These are phyloP conservation scores for Myrmaecium sp. DNA, from an alignment of 2,329 filamentous ascomycete genomes.

Conservation along the genomic window DNA sequence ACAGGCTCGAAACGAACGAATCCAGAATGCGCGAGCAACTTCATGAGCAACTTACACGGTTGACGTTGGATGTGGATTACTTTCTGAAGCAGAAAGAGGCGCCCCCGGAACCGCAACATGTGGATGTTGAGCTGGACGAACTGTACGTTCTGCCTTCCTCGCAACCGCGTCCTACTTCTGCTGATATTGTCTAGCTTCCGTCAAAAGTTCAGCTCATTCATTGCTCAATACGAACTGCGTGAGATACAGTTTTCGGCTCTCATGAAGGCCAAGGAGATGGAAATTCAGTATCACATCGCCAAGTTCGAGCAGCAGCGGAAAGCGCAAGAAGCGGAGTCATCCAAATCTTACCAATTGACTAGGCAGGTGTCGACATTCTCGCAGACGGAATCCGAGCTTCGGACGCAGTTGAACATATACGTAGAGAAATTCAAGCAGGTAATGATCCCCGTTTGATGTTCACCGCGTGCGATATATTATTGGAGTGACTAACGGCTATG, in stretches of 20 bases:
- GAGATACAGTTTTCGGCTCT: conserved; percentile 88
- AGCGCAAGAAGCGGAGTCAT: conserved; percentile 63
- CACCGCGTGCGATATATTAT: conserved; percentile 7
- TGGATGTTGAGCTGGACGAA: conserved; percentile 80
- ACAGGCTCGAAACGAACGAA: conserved; percentile 73
- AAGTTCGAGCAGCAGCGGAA: conserved; percentile 84
- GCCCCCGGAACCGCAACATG: conserved; percentile 48
- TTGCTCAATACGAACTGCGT: conserved; percentile 91
- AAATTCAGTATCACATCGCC: conserved; percentile 81
- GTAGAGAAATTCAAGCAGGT: conserved; percentile 99
- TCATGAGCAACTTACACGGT: conserved; percentile 65
- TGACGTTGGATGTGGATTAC: conserved; percentile 73
- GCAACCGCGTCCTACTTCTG: conserved; percentile 1
- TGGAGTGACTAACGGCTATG: conserved; percentile 16
- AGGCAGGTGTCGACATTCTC: conserved; percentile 88
- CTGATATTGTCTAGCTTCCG: conserved; percentile 23
- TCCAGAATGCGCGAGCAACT: conserved; percentile 67
- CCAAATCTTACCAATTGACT: conserved; percentile 70
- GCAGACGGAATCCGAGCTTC: conserved; percentile 83
- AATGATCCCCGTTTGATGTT: conserved; percentile 28
- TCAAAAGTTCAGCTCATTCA: conserved; percentile 85
- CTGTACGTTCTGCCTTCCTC: conserved; percentile 40
- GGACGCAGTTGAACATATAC: conserved; percentile 93
- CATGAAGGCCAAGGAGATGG: conserved; percentile 85
- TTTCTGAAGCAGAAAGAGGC: conserved; percentile 77